A percentile compares a stretch with the other conserved stretches of the same genome.
phyloP scores from a whole-genome alignment of 768 basidiomycete genomes.

The Lentinula sp. region DNA sequence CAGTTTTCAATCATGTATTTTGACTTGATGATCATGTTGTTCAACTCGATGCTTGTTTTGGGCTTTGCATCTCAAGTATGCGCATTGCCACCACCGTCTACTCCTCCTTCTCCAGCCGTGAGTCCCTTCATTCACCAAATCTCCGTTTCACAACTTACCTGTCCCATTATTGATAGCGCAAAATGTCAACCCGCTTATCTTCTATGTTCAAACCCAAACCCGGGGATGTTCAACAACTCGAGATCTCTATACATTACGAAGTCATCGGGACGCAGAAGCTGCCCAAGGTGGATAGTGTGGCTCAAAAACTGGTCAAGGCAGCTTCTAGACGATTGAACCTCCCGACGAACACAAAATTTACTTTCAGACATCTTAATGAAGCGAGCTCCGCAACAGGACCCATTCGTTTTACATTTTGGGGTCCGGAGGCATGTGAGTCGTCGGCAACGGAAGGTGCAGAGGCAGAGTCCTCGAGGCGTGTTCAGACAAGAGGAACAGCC shows the following conservation, averaged over 20 bases:
- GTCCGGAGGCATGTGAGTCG: too few relatives aligned
- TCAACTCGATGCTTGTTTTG: not conserved
- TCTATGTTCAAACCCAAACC: too few relatives aligned
- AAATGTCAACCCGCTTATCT: too few relatives aligned
- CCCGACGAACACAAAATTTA: not conserved
- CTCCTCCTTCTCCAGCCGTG: too few relatives aligned
- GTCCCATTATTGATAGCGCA: too few relatives aligned
- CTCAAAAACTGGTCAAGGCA: not conserved
- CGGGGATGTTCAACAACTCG: not conserved
- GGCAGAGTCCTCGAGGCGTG: not conserved
- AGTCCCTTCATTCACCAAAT: too few relatives aligned
- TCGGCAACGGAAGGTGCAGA: not conserved
- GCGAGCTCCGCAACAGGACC: not conserved
- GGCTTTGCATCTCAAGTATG: not conserved
- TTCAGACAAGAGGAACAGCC: too few relatives aligned
- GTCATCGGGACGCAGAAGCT: not conserved
- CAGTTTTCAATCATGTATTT: not conserved
- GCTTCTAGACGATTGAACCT: not conserved
- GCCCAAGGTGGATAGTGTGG: not conserved
- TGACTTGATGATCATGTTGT: not conserved
- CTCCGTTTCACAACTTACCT: too few relatives aligned
- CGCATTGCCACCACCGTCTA: not conserved
- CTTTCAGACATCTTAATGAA: not conserved
- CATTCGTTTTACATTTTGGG: not conserved
- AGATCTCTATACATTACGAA: not conserved